Evolutionary conservation across 345 rosid genomes (phyloP), one percentile per base, ranked within the genome.

Genomic region (Lumnitzera racemosa): DNA sequence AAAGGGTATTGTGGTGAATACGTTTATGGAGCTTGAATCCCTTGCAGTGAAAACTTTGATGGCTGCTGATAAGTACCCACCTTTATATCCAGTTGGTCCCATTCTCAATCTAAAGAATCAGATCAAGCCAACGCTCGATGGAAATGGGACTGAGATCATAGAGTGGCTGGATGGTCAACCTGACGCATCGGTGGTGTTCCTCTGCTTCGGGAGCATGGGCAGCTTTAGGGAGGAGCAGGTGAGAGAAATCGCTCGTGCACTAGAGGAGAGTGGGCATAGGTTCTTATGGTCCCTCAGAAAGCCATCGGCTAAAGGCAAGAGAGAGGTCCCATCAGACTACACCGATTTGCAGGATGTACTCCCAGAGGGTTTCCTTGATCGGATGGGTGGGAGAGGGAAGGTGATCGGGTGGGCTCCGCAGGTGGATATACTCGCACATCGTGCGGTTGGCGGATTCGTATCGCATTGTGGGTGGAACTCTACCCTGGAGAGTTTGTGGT

Each of bases 401-500:
- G 67, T 81, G 0, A 76, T 81, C 3, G 82, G 82, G 36, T 83
- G 87, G 94, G 85, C 89, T 4, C 94, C 84, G 9, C 70, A 71
- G 17, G 70, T 47, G n/a, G 29, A 47, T 0, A 51, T 68, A 4
- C 57, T 73, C 16, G 72, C 53, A 11, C 72, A 68, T 63, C 43
- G 13, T 13, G 57, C 79, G 0, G 49, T 64, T 1, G 80, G 80
- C 6, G 90, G 85, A 2, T 81, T 83, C 13, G 84, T 83, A 15
- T 73, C 85, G 5, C 87, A 86, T 20, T 78, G 86, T 11, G 86
- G 89, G 4, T 81, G 90, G 90, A 81, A 83, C 54, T 86, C 94
- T 0, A 71, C 31, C 0, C 24, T 83, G 4, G 90, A 86, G 67
- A 78, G 83, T 24, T 36, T 82, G 16, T 80, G 86, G 86, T 77